Percentiles rank a stretch among this genome's conserved stretches.
Evolutionary conservation across 2,329 filamentous ascomycete species (phyloP).

Genomic region (Phaeomoniella chlamydospora): DNA sequence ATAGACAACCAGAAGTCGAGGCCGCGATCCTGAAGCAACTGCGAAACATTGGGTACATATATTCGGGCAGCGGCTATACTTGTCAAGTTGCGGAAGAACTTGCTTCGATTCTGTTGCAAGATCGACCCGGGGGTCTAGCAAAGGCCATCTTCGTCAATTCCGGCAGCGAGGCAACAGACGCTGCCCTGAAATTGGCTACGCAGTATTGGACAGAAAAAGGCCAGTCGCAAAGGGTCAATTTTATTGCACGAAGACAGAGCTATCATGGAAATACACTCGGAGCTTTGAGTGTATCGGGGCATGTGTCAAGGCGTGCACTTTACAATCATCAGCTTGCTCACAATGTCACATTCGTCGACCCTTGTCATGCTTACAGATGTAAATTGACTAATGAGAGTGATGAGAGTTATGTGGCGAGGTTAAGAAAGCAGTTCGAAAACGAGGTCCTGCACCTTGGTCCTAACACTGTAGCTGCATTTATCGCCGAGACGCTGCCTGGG

Average conservation of each 20-base stretch:
- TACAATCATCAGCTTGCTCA: slow-evolving; percentile 46
- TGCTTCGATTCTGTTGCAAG: slow-evolving; percentile 32
- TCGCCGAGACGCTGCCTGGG: slow-evolving; percentile 60
- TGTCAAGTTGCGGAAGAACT: slow-evolving; percentile 36
- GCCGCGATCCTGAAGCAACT: slow-evolving; percentile 47
- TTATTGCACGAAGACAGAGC: slow-evolving; percentile 50
- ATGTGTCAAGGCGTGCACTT: slow-evolving; percentile 42
- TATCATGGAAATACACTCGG: slow-evolving; percentile 62
- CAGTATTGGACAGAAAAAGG: slow-evolving; percentile 56
- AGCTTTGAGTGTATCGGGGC: slow-evolving; percentile 49
- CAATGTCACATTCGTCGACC: slow-evolving; percentile 46
- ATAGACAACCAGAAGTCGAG: slow-evolving; percentile 46
- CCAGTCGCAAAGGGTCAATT: slow-evolving; percentile 41
- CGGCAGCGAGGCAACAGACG: slow-evolving; percentile 47
- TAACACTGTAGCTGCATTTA: slow-evolving; percentile 54
- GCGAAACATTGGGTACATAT: slow-evolving; percentile 42
- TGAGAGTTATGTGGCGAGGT: slow-evolving; percentile 42
- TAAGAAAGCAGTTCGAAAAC: slow-evolving; percentile 50
- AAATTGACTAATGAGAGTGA: slow-evolving; percentile 37
- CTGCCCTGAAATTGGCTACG: slow-evolving; percentile 50
- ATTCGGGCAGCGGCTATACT: slow-evolving; percentile 44
- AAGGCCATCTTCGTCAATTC: slow-evolving; percentile 43
- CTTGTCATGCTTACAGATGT: slow-evolving; percentile 52
- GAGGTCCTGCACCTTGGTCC: slow-evolving; percentile 52
- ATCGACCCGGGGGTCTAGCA: slow-evolving; percentile 37